Percentiles rank a stretch among this genome's conserved stretches.
phyloP scores from a whole-genome alignment of 2,329 filamentous ascomycete species.

The Aureobasidium namibiae region DNA sequence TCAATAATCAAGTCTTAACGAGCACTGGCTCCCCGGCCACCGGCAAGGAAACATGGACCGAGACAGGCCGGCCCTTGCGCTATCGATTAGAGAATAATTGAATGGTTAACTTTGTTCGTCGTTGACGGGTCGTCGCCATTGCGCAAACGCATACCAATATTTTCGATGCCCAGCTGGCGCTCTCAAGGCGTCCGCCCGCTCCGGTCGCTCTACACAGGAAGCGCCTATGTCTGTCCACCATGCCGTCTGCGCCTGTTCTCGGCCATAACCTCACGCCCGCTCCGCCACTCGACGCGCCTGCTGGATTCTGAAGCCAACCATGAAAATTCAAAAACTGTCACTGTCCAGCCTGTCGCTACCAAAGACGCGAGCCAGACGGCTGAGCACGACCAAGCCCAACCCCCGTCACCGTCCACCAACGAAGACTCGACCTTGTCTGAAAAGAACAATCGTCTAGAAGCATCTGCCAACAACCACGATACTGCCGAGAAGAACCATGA shows the following conservation, averaged over 20 bases:
- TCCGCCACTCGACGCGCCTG: constrained; percentile 6
- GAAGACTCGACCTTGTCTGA: neutral
- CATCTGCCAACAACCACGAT: neutral
- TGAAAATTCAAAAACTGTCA: neutral
- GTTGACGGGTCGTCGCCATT: neutral
- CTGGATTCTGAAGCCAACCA: neutral
- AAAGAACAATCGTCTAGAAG: neutral
- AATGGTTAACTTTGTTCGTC: neutral
- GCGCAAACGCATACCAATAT: neutral
- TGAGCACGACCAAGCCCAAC: neutral
- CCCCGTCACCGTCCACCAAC: neutral
- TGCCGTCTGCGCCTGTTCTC: neutral
- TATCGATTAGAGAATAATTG: constrained; percentile 7
- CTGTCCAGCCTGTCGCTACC: neutral
- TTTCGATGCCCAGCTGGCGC: constrained; percentile 5
- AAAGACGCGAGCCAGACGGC: neutral
- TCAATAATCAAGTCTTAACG: neutral
- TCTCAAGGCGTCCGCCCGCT: neutral
- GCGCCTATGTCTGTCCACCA: neutral
- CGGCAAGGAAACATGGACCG: neutral
- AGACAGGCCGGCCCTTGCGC: neutral
- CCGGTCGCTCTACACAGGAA: neutral
- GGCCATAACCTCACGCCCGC: neutral
- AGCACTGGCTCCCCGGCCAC: neutral
- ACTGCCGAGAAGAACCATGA: neutral